Conservation (phyloP, 2,329 filamentous ascomycete genomes). For the Colletotrichum tanaceti region DNA sequence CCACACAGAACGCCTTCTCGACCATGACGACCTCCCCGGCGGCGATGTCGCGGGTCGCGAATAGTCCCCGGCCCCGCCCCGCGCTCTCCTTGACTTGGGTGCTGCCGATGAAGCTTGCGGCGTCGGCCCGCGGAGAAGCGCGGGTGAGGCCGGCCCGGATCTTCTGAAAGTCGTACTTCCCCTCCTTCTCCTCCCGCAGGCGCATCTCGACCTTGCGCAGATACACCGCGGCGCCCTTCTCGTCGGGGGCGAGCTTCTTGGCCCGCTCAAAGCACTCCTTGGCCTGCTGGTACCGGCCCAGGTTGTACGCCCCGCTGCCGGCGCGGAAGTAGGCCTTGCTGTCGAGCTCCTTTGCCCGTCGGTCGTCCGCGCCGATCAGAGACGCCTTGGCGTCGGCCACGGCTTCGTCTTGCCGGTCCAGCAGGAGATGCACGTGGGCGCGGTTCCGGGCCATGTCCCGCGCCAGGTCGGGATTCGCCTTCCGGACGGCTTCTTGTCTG, state of each 20-base stretch:
- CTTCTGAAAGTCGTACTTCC: slow-evolving; percentile 44
- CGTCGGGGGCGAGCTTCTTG: slow-evolving; percentile 43
- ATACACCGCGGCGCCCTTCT: slow-evolving; percentile 40
- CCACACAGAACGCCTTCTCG: slow-evolving; percentile 50
- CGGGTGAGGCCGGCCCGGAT: slow-evolving; percentile 43
- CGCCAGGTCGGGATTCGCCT: slow-evolving; percentile 38
- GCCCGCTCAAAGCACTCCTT: slow-evolving; percentile 44
- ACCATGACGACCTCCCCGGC: slow-evolving; percentile 52
- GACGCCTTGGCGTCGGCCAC: slow-evolving; percentile 47
- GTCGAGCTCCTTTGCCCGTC: slow-evolving; percentile 42
- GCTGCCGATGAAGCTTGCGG: slow-evolving; percentile 45
- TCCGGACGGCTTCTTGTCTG: slow-evolving; percentile 2
- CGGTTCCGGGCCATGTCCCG: slow-evolving; percentile 50
- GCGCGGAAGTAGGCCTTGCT: slow-evolving; percentile 50
- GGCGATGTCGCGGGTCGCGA: slow-evolving; percentile 48
- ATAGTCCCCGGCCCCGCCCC: slow-evolving; percentile 51
- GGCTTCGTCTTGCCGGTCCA: slow-evolving; percentile 49
- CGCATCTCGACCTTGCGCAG: slow-evolving; percentile 43
- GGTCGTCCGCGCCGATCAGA: slow-evolving; percentile 41
- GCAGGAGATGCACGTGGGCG: slow-evolving; percentile 48
- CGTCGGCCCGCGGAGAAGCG: slow-evolving; percentile 47
- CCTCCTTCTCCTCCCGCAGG: slow-evolving; percentile 44
- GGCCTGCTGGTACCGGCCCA: slow-evolving; percentile 45
- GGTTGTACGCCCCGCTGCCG: slow-evolving; percentile 47
- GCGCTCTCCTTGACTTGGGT: slow-evolving; percentile 46